phyloP scores from a whole-genome alignment of 257 asterid genomes.

The Gynochthodes officinalis region DNA sequence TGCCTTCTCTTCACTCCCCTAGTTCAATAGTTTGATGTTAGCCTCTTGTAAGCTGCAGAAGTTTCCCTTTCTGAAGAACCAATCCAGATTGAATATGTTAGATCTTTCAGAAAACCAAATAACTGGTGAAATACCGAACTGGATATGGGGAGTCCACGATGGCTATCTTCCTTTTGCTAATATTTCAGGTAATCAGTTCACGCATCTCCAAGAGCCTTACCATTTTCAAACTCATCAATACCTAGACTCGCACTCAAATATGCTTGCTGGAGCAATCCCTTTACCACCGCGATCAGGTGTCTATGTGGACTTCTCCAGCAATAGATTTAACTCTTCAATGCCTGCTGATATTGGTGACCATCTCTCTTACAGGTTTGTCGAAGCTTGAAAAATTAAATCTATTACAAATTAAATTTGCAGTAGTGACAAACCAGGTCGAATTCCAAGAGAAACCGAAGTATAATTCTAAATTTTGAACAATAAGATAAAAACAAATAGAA shows the following conservation, averaged over 20 bases:
- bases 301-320: slow-evolving; percentile 31
- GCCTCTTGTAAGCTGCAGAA: slow-evolving; percentile 52
- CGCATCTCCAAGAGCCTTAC: slow-evolving; percentile 44
- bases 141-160: slow-evolving; percentile 44
- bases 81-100: slow-evolving; percentile 33
- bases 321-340: slow-evolving; percentile 24
- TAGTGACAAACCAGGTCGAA: too few species aligned
- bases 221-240: slow-evolving; percentile 21
- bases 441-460: too few species aligned
- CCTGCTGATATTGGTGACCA: slow-evolving; percentile 24
- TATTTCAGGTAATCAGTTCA: slow-evolving; percentile 47
- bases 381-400: too few species aligned
- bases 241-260: slow-evolving; percentile 51
- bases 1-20: slow-evolving; percentile 17
- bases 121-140: slow-evolving; percentile 52
- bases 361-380: too few species aligned
- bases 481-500: too few species aligned
- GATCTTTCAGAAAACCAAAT: slow-evolving; percentile 52
- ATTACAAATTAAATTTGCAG: too few species aligned
- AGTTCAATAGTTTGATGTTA: slow-evolving; percentile 19
- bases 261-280: slow-evolving; percentile 36
- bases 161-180: slow-evolving; percentile 33
- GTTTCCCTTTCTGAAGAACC: slow-evolving; percentile 41
- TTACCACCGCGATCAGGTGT: slow-evolving; percentile 25
- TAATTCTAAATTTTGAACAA: too few species aligned